Percentiles rank a stretch among this genome's conserved stretches.
Evolutionary conservation across 345 rosid genomes (phyloP).

Genomic region (Nasturtium officinale): DNA sequence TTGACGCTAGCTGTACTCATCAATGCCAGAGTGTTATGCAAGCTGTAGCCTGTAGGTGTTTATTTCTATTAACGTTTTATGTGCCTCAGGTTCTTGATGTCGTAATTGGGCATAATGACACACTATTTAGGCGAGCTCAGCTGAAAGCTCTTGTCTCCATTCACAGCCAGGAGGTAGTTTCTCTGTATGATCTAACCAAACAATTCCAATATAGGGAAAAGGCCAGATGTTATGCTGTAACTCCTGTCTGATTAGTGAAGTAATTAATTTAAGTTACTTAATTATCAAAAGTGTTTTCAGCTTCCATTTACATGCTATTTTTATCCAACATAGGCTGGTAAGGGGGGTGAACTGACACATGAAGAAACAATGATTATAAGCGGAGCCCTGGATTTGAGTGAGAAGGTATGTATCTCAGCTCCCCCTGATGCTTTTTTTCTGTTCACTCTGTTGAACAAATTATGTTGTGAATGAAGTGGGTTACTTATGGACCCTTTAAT

Average conservation of each 20-base stretch:
- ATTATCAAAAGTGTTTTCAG: constrained; percentile 26
- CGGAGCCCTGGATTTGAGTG: constrained; percentile 94
- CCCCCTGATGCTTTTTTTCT: neutral
- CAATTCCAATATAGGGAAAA: neutral
- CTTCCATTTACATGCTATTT: constrained; percentile 38
- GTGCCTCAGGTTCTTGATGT: constrained; percentile 66
- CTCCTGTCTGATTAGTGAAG: constrained; percentile 10
- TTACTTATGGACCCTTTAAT: neutral
- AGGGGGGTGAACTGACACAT: constrained; percentile 97
- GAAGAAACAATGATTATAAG: constrained; percentile 96
- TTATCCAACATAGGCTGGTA: constrained; percentile 73
- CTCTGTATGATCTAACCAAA: constrained; percentile 5
- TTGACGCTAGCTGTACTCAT: constrained; percentile 16
- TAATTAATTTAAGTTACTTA: constrained; percentile 23
- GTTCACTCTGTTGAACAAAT: neutral
- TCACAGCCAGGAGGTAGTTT: constrained; percentile 74
- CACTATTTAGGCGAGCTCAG: constrained; percentile 79
- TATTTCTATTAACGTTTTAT: constrained; percentile 16
- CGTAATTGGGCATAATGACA: constrained; percentile 68
- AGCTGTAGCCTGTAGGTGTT: constrained; percentile 23
- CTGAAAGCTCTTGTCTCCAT: constrained; percentile 84
- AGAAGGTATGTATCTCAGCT: constrained; percentile 58
- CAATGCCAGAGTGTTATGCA: neutral
- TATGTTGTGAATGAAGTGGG: neutral
- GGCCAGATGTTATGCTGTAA: neutral